Evolutionary conservation across 345 rosid species (phyloP), one percentile per base, ranked within the genome.

Genomic region (Gossypium herbaceum): DNA sequence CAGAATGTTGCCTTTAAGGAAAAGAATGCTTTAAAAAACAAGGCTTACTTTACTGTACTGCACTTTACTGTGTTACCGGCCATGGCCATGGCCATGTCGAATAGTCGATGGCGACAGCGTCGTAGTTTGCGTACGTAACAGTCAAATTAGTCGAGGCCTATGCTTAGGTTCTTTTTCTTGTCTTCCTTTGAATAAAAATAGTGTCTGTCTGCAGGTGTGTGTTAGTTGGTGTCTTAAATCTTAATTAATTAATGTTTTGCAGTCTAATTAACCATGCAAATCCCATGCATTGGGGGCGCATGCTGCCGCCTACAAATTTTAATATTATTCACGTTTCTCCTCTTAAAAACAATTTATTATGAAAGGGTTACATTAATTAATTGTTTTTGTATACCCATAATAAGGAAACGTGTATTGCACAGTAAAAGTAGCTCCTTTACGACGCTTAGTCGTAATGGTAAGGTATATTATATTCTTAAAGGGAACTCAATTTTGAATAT

Each of bases 1-100:
- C 80, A 77, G 76, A 77, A 74, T 65, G 75, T 24, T 77, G 63
- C 73, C 80, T 81, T 81, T 12, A 74, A 73, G 73, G 44, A 25
- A 72, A 77, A 77, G 78, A 70, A 73, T 69, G 65, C 66, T 62
- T 76, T 61, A 73, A 9, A 57, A 13, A 51, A 47, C 58, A 43
- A 29, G 9, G 11, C 0, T 34, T 19, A 16, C 19, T 6, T 0
- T 25, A 7, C 13, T 27, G 44, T 13, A 24, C 12, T 57, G 10
- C 27, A 10, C 12, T 9, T 20, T 57, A 10, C 11, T 11, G 61
- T 20, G 22, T 57, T 57, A 10, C 61, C 12, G 61, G 59, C 59
- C 60, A 56, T 56, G 60, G 60, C 39, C 7, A 34, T 34, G 41
- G 41, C 41, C 41, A 34, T 34, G 51, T 64, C 58, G 48, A 9